phyloP scores from a whole-genome alignment of 371 early-diverging fungal species.

The Rhizopus delemar region DNA sequence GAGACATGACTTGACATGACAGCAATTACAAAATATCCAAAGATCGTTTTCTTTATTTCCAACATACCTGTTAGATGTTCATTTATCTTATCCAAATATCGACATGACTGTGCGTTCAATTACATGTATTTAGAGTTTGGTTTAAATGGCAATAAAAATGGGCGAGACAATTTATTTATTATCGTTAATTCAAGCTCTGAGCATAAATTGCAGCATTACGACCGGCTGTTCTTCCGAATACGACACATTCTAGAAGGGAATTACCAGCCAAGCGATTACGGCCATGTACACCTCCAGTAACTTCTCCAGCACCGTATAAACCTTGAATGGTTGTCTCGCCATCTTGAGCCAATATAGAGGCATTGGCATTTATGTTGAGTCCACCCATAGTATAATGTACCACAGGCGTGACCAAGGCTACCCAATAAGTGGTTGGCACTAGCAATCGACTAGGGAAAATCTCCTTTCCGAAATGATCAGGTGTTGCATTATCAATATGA shows the following conservation, averaged over 20 bases:
- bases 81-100: no score
- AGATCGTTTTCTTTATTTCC: no score
- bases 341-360: conserved; percentile 31
- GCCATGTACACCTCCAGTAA: conserved; percentile 82
- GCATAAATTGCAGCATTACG: conserved; percentile 43
- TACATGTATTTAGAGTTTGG: no score
- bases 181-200: conserved; percentile 4
- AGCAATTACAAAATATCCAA: no score
- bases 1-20: no score
- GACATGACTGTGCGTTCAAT: no score
- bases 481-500: conserved; percentile 29
- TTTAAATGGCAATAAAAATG: no score
- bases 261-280: conserved; percentile 83
- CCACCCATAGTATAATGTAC: conserved; percentile 92
- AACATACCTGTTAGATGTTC: no score
- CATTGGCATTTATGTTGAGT: conserved; percentile 61
- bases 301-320: conserved; percentile 79
- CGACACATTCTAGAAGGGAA: conserved; percentile 83
- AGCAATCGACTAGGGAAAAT: conserved; percentile 60
- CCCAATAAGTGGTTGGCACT: conserved; percentile 59
- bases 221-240: conserved; percentile 83
- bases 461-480: conserved; percentile 68
- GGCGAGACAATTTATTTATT: no score
- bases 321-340: conserved; percentile 35
- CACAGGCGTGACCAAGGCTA: conserved; percentile 73